A percentile compares a stretch with the other conserved stretches of the same genome.
Conservation (phyloP, 1,139 yeast genomes). For the Kodamaea sp. region DNA sequence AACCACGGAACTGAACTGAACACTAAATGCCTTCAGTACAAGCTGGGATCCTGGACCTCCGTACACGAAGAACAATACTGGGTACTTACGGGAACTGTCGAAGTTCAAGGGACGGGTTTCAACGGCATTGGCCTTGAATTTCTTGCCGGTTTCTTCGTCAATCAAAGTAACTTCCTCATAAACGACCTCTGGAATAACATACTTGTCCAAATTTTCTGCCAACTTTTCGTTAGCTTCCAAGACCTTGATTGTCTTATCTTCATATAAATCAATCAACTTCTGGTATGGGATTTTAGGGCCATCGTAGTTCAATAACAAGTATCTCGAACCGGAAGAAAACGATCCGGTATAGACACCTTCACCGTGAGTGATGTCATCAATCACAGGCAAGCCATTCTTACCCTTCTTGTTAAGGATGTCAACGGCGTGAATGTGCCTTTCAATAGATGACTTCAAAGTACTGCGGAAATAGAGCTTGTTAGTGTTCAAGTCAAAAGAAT, state of each 20-base stretch:
- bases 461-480: constrained; percentile 50
- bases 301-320: constrained; percentile 54
- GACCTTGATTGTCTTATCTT: constrained; percentile 29
- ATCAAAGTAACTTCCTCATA: constrained; percentile 54
- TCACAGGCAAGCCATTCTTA: constrained; percentile 26
- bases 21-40: constrained; percentile 53
- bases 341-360: constrained; percentile 73
- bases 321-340: constrained; percentile 68
- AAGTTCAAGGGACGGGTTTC: constrained; percentile 69
- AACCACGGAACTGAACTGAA: constrained; percentile 63
- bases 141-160: constrained; percentile 40
- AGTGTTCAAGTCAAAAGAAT: constrained; percentile 43
- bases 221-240: constrained; percentile 54
- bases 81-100: constrained; percentile 56
- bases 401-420: constrained; percentile 40
- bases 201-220: constrained; percentile 35
- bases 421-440: constrained; percentile 54
- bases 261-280: constrained; percentile 56
- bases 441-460: constrained; percentile 52
- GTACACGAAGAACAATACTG: constrained; percentile 70
- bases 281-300: constrained; percentile 75
- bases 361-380: constrained; percentile 55
- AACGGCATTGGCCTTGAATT: constrained; percentile 51
- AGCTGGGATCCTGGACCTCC: constrained; percentile 85
- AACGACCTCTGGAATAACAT: constrained; percentile 48